Base-by-base conservation (phyloP, 805 yeast genomes). In the Starmerella floris region DNA sequence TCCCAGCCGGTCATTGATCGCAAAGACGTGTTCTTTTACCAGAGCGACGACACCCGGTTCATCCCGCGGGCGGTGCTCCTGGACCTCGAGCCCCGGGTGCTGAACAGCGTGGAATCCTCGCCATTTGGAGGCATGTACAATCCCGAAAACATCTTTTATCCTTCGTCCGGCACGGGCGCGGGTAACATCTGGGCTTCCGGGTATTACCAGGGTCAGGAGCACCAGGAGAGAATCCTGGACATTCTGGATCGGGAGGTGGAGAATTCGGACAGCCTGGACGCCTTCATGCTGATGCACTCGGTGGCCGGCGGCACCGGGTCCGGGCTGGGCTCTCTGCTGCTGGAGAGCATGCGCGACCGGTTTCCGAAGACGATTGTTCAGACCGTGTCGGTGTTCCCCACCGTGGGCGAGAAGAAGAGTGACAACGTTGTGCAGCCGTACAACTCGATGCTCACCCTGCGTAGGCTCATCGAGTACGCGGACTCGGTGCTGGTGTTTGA, bases 231-330 rank as follows among this genome's bases (percentile, higher is more conserved):
- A n/a, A 65, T 93, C 31, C 51, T 82, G 42, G 88, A 84, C 53
- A 74, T 85, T 71, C 69, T 91, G 22, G 95, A 85, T 56, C 70
- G 91, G 42, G 96, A 91, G 54, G 69, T 85, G 32, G 99, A 91
- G 56, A 77, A 81, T 26, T 79, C 94, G 51, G 97, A 93, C 49
- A 79, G 79, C 43, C 64, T 85, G 41, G 91, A 87, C 50, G 94
- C 93, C 4, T 91, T 91, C 60, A 94, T 85, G 65, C 63, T 91
- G 50, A 61, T 87, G 40, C 98, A 91, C 62, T 81, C 95, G 3
- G 94, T 91, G 4, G 97, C 96, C 0, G 99, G 99, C 30, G 99
- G 99, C 31, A 91, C 98, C 0, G 99, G 99, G 0, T 82, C 95
- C 0, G 98, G 99, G 3, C 74, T 85, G 30, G 98, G 98, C 1